Evolutionary conservation across 2,329 filamentous ascomycete genomes (phyloP), one percentile per base, ranked within the genome.

Genomic region (Sporothrix humicola): DNA sequence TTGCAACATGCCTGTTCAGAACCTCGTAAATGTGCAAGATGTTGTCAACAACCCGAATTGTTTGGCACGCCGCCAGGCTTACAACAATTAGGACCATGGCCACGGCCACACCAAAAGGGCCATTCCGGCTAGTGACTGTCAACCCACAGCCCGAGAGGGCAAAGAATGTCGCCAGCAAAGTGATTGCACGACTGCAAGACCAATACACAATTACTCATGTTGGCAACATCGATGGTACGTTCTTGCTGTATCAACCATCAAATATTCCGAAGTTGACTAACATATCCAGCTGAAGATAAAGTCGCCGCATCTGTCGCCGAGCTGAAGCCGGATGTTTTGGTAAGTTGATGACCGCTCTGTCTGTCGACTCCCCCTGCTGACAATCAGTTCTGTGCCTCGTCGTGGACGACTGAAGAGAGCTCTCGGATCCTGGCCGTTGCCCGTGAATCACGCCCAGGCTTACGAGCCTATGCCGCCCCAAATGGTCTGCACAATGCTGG

Each of bases 111-210:
- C 59, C 66, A 8, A 68, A 61, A n/a, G 23, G 69, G 23, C 89
- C 89, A 2, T 92, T 85, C 81, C 87, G 84, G 77, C 86, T 92
- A 12, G 87, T 92, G 42, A 92, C 90, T 1, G 89, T 92, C 76
- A 92, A 92, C 82, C 91, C 87, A 1, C 88, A 87, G 1, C 90
- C 90, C 0, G 90, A 91, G 76, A 84, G 90, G 72, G 91, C 90
- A 31, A 87, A 88, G 81, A 81, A 83, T 4, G 81, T 93, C 46
- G 87, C 91, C 77, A 89, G 90, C 15, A 85, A 88, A 0, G 81
- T 93, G 52, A 84, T 87, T 12, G 88, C 91, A 72, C 86, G 85
- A 13, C 81, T 93, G 48, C 90, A 89, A 79, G 89, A 91, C 72
- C 82, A 82, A 46, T 92, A 91, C 80, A 88, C 84, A 1, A 91